phyloP scores from a whole-genome alignment of 352 stramenopile genomes.

The Peronosclerospora sorghi region DNA sequence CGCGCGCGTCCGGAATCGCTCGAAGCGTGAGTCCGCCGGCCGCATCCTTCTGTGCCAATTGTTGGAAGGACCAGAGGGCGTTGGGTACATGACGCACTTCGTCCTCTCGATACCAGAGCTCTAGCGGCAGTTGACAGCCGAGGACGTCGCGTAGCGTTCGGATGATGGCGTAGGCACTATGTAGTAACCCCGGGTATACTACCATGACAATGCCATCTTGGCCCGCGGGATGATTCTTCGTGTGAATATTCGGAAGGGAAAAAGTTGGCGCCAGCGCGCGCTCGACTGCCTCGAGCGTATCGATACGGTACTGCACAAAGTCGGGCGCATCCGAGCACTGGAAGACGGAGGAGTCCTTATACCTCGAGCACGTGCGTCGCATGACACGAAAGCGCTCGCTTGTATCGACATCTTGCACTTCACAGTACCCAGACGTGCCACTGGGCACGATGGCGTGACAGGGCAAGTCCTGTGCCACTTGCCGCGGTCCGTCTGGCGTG shows the following conservation, averaged over 20 bases:
- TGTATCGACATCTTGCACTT: constrained; percentile 9
- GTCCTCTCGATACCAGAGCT: constrained; percentile 34
- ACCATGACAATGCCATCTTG: constrained; percentile 34
- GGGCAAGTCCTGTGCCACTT: constrained; percentile 4
- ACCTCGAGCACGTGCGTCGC: constrained; percentile 16
- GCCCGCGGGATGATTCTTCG: not conserved
- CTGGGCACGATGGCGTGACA: constrained; percentile 7
- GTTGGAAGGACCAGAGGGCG: constrained; percentile 12
- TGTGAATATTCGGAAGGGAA: constrained; percentile 1
- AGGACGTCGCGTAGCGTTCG: constrained; percentile 20
- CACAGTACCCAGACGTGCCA: constrained; percentile 30
- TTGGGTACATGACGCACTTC: constrained; percentile 18
- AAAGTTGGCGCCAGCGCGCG: constrained; percentile 6
- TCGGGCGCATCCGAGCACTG: constrained; percentile 22
- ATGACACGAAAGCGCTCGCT: constrained; percentile 21
- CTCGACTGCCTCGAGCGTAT: not conserved
- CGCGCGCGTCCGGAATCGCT: constrained; percentile 13
- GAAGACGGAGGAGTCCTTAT: constrained; percentile 17
- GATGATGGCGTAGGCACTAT: constrained; percentile 29
- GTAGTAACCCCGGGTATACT: constrained; percentile 35
- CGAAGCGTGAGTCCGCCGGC: constrained; percentile 12
- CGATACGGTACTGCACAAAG: constrained; percentile 20
- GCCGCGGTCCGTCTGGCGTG: constrained; percentile 2
- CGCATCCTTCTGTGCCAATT: constrained; percentile 14
- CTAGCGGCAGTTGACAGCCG: constrained; percentile 30